These are phyloP conservation scores for Rhynchosporium graminicola DNA, from an alignment of 2,329 filamentous ascomycete genomes.

Conservation along the genomic window DNA sequence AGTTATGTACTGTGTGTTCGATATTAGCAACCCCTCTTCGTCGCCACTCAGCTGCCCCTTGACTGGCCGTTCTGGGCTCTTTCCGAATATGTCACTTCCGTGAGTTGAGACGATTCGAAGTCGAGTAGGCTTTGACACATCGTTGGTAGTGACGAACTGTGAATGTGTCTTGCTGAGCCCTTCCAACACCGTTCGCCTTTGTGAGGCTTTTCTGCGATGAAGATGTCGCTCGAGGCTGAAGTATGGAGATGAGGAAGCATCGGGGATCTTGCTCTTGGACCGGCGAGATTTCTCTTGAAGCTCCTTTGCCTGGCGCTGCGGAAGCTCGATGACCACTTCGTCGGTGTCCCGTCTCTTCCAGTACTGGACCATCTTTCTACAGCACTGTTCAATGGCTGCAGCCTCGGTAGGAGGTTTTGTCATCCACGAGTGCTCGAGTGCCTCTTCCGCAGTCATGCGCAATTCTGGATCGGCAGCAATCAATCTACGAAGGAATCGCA, in stretches of 20 bases:
- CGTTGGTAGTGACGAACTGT: constrained; percentile 22
- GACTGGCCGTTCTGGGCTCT: background rate
- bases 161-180: constrained; percentile 30
- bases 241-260: constrained; percentile 35
- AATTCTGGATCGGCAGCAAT: constrained; percentile 39
- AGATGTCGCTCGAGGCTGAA: constrained; percentile 37
- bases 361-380: constrained; percentile 30
- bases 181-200: constrained; percentile 30
- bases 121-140: constrained; percentile 7
- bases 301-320: constrained; percentile 15
- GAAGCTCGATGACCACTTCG: constrained; percentile 31
- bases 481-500: constrained; percentile 41
- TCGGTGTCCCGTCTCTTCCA: constrained; percentile 34
- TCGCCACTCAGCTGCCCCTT: background rate
- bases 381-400: constrained; percentile 32
- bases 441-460: constrained; percentile 42
- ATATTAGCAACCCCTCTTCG: constrained; percentile 15
- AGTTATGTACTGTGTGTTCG: background rate
- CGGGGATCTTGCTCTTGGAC: constrained; percentile 31
- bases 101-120: constrained; percentile 16
- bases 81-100: constrained; percentile 30
- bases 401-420: constrained; percentile 32
- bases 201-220: constrained; percentile 23
- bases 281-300: constrained; percentile 3
- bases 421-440: constrained; percentile 45